Base-by-base conservation (phyloP, 345 rosid species). In the Bruguiera parviflora region DNA sequence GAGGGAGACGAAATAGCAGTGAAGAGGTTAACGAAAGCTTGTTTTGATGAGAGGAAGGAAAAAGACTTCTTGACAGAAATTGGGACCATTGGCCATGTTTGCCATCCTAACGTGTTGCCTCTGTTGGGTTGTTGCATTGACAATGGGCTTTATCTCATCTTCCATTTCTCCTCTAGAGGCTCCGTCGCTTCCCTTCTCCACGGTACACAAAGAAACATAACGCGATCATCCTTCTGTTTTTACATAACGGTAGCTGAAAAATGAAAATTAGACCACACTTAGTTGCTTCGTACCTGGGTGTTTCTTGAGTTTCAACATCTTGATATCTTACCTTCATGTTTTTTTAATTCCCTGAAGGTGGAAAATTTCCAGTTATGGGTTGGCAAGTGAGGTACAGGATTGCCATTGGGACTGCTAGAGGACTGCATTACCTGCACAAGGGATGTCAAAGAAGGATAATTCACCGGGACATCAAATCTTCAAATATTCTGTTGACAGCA, bases 81-180 rank as follows among this genome's bases (percentile, higher is more conserved):
- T 67, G 97, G 97, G 46, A 92, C 96, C 5, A 85, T 92, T 3
- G 93, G 99, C n/a, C 97, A 92, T 80, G 99, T 84, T 8, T 84
- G 71, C 29, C 96, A 95, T 66, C 89, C 88, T 32, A 95, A 92
- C 71, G 96, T 90, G 16, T 56, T 86, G 74, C 71, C 97, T 53
- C 83, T 95, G 29, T 65, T 88, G 61, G 97, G 99, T 53, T 95
- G 96, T 71, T 92, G 97, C 72, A 77, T 86, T 66, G 96, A 92
- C 71, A 87, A 85, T 83, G 96, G 97, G 35, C 96, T 92, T 61
- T 85, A 83, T 82, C 93, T 95, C 75, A 82, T 92, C 68, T 88
- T 92, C 81, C 82, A 72, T 32, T 87, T 89, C 84, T 95, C 93
- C 70, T 87, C 97, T 0, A 77, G 77, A 78, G 99, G 97, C 79